Evolutionary conservation across 768 basidiomycete species (phyloP).

Genomic region (Auricularia sp.): DNA sequence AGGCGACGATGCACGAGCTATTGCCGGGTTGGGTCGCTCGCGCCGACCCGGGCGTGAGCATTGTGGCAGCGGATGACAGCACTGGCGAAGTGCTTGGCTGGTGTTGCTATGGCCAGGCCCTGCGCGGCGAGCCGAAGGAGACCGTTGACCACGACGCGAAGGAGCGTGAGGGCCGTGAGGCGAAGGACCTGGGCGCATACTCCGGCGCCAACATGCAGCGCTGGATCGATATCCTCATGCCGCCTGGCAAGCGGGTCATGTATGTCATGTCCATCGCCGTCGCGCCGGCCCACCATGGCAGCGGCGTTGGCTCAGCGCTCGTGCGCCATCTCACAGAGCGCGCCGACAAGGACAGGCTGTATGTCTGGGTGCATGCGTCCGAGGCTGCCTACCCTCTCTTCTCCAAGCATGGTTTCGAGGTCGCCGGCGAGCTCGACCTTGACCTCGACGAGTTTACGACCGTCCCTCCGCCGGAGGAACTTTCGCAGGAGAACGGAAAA

Average conservation of each 20-base stretch:
- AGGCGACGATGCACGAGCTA: not conserved
- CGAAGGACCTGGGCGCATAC: not conserved
- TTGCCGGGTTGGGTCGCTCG: not conserved
- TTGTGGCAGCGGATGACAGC: not conserved
- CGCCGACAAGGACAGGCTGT: not conserved
- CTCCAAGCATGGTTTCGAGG: not conserved
- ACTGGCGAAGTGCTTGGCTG: not conserved
- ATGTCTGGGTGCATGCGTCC: not conserved
- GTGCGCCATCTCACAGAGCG: not conserved
- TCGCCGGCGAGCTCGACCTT: not conserved
- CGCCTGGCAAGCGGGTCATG: not conserved
- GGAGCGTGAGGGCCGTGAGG: not conserved
- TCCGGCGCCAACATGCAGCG: not conserved
- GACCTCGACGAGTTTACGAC: not conserved
- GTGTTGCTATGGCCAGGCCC: not conserved
- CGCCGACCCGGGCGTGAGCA: not conserved
- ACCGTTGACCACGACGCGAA: not conserved
- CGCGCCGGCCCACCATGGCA: not conserved
- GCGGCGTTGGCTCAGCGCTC: not conserved
- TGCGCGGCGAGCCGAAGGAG: not conserved
- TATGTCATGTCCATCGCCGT: not conserved
- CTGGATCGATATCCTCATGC: not conserved
- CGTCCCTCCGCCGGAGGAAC: not conserved
- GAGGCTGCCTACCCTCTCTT: not conserved
- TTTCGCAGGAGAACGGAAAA: not conserved